phyloP scores from a whole-genome alignment of 495 filamentous ascomycete species.

The Recurvomyces mirabilis region DNA sequence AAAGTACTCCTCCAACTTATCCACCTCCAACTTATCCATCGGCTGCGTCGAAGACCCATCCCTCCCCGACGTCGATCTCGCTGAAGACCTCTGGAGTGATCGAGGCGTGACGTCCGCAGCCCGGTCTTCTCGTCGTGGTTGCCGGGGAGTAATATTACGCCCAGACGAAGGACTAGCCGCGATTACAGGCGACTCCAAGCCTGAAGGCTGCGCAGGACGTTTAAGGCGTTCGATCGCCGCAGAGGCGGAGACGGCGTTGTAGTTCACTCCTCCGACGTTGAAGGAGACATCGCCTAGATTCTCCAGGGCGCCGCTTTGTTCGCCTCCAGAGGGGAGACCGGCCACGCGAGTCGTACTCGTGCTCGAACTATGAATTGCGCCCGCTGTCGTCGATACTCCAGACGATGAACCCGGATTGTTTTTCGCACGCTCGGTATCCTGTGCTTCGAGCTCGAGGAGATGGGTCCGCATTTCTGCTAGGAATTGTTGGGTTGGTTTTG shows the following conservation, averaged over 20 bases:
- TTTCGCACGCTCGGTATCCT: slow-evolving; percentile 10
- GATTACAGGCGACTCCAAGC: neutral
- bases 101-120: neutral
- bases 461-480: slow-evolving; percentile 17
- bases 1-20: slow-evolving; percentile 21
- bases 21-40: slow-evolving; percentile 15
- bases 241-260: slow-evolving; percentile 15
- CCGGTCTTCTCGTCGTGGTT: neutral
- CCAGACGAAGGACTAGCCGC: neutral
- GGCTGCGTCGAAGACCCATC: slow-evolving; percentile 2
- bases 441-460: slow-evolving; percentile 11
- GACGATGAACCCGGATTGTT: neutral
- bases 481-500: slow-evolving; percentile 14
- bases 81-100: too few species aligned
- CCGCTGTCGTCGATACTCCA: slow-evolving; percentile 3
- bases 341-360: neutral
- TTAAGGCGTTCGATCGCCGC: slow-evolving; percentile 18
- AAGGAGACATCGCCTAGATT: slow-evolving; percentile 16
- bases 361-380: neutral
- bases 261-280: slow-evolving; percentile 19
- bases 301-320: slow-evolving; percentile 11
- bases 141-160: slow-evolving; percentile 4
- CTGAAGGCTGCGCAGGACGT: slow-evolving; percentile 2
- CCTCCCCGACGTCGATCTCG: neutral
- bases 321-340: slow-evolving; percentile 16